Conservation (phyloP, 1,139 yeast genomes). For the Pichia sp. region DNA sequence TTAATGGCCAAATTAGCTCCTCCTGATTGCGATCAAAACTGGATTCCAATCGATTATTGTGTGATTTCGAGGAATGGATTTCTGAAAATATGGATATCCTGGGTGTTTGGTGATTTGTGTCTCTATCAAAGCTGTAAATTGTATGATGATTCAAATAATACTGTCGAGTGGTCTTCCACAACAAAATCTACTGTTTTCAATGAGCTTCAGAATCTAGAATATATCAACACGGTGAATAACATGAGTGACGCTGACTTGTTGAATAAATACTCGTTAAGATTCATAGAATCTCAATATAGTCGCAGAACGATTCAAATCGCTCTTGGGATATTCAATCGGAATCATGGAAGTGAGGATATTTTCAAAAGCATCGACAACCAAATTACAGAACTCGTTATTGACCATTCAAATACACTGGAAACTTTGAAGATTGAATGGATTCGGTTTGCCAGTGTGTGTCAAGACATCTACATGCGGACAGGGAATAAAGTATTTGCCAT, state of each 20-base stretch:
- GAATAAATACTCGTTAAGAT: conserved; percentile 39
- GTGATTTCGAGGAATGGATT: not conserved
- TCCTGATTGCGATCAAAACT: conserved; percentile 13
- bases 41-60: conserved; percentile 19
- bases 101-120: conserved; percentile 23
- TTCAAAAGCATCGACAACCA: conserved; percentile 11
- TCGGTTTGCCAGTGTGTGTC: conserved; percentile 59
- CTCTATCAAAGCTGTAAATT: conserved; percentile 22
- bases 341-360: conserved; percentile 27
- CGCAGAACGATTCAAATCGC: conserved; percentile 32
- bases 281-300: conserved; percentile 47
- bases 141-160: conserved; percentile 3
- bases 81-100: conserved; percentile 24
- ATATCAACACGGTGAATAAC: conserved; percentile 15
- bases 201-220: conserved; percentile 14
- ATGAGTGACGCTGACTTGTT: conserved; percentile 16
- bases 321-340: conserved; percentile 27
- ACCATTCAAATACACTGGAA: not conserved
- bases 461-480: conserved; percentile 57
- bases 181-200: conserved; percentile 4
- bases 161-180: conserved; percentile 10
- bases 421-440: conserved; percentile 45
- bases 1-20: conserved; percentile 14
- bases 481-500: conserved; percentile 45
- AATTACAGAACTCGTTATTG: conserved; percentile 1